phyloP scores from a whole-genome alignment of 208 protist species.

The Crithidia fasciculata region DNA sequence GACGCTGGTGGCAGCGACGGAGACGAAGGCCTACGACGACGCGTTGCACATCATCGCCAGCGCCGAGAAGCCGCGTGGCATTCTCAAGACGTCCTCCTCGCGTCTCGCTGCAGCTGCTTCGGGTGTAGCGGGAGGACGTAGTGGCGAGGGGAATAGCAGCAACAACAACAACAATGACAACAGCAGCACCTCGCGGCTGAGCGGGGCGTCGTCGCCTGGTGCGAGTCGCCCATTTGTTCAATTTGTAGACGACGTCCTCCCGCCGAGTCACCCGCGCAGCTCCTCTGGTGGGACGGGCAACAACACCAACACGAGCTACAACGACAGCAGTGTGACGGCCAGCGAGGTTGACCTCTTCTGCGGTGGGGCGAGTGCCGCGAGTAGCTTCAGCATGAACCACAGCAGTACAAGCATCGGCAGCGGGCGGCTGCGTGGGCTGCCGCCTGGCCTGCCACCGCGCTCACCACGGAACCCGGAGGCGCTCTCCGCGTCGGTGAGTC shows the following conservation, averaged over 20 bases:
- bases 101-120: not conserved
- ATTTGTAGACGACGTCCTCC: conserved; percentile 9
- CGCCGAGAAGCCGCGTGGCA: conserved; percentile 14
- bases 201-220: not conserved
- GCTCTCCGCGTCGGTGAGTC: not conserved
- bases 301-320: not conserved
- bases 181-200: conserved; percentile 14
- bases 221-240: conserved; percentile 6
- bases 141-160: not conserved
- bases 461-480: conserved; percentile 19
- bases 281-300: not conserved
- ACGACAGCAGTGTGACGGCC: not conserved
- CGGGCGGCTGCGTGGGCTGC: conserved; percentile 6
- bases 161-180: not conserved
- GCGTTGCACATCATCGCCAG: conserved; percentile 10
- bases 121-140: too few relatives aligned
- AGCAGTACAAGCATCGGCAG: conserved; percentile 8
- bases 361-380: not conserved
- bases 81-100: conserved; percentile 16
- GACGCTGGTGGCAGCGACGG: not conserved
- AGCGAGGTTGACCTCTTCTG: not conserved
- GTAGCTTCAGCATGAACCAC: not conserved
- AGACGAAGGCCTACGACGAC: conserved; percentile 9
- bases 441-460: conserved; percentile 23
- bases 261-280: not conserved